Evolutionary conservation across 2,329 filamentous ascomycete genomes (phyloP).

Genomic region (Cordyceps pruinosa): DNA sequence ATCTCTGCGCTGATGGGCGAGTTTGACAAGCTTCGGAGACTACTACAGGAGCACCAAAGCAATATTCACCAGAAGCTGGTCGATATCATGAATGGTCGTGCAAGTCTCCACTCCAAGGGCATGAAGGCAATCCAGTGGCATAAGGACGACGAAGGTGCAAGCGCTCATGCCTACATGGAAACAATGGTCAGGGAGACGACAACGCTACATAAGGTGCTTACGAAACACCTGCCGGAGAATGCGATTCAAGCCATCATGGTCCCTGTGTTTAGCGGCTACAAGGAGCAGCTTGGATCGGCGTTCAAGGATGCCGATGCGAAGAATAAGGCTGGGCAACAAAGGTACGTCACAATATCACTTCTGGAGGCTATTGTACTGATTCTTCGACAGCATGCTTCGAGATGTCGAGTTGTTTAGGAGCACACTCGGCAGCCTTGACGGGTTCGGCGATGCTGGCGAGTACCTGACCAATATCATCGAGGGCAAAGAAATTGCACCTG

Average conservation of each 20-base stretch:
- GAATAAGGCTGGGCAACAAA: slow-evolving; percentile 61
- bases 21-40: slow-evolving; percentile 78
- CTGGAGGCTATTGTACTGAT: not conserved
- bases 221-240: slow-evolving; percentile 70
- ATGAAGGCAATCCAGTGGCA: slow-evolving; percentile 76
- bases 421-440: slow-evolving; percentile 70
- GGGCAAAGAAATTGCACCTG: slow-evolving; percentile 42
- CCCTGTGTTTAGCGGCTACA: slow-evolving; percentile 76
- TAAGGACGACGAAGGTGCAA: slow-evolving; percentile 26
- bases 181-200: slow-evolving; percentile 79
- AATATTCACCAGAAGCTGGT: slow-evolving; percentile 89
- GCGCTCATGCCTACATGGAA: slow-evolving; percentile 71
- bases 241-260: slow-evolving; percentile 78
- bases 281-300: slow-evolving; percentile 67
- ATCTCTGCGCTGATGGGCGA: slow-evolving; percentile 63
- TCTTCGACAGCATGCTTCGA: slow-evolving; percentile 56
- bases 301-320: slow-evolving; percentile 59
- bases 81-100: slow-evolving; percentile 81
- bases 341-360: slow-evolving; percentile 44
- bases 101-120: slow-evolving; percentile 63
- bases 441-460: slow-evolving; percentile 66
- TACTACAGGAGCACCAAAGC: slow-evolving; percentile 83
- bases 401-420: slow-evolving; percentile 68
- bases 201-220: slow-evolving; percentile 75
- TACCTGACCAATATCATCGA: slow-evolving; percentile 59